Conservation (phyloP, 2,329 filamentous ascomycete genomes). For the Neoascochyta sp. region DNA sequence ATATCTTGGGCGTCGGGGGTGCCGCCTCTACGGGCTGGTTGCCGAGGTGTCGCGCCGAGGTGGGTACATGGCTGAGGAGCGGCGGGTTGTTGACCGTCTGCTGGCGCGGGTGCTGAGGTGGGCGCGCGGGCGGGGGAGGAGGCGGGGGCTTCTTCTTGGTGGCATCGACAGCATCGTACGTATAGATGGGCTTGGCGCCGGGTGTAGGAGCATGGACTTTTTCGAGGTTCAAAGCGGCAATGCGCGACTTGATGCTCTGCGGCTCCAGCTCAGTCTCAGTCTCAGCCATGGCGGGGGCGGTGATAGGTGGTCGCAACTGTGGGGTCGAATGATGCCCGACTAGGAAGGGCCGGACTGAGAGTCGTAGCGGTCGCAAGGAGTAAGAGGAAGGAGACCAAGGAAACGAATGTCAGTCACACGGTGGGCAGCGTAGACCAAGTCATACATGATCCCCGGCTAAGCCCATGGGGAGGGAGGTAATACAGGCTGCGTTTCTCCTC, state of each 20-base stretch:
- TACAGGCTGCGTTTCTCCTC: too few species aligned
- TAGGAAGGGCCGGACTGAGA: too few species aligned
- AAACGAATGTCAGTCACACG: too few species aligned
- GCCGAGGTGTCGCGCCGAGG: slow-evolving; percentile 32
- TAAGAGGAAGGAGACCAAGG: too few species aligned
- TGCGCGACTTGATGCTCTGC: slow-evolving; percentile 44
- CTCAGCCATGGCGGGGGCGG: slow-evolving; percentile 36
- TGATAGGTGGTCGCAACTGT: too few species aligned
- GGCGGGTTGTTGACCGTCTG: slow-evolving; percentile 43
- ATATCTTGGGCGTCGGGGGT: slow-evolving; percentile 17
- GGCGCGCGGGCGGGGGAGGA: slow-evolving; percentile 37
- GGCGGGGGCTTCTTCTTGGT: slow-evolving; percentile 39
- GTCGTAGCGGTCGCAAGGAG: too few species aligned
- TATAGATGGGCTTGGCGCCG: slow-evolving; percentile 33
- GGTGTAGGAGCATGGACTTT: slow-evolving; percentile 42
- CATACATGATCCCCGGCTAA: too few species aligned
- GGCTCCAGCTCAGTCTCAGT: slow-evolving; percentile 10
- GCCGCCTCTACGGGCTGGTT: slow-evolving; percentile 37
- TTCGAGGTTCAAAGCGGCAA: slow-evolving; percentile 48
- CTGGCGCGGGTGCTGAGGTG: slow-evolving; percentile 31
- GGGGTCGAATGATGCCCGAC: too few species aligned
- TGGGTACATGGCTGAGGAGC: slow-evolving; percentile 34
- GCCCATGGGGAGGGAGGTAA: too few species aligned
- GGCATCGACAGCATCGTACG: slow-evolving; percentile 29
- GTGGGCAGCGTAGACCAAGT: too few species aligned